Evolutionary conservation across 1,139 yeast species (phyloP).

Genomic region (Nakaseomyces glabratus): DNA sequence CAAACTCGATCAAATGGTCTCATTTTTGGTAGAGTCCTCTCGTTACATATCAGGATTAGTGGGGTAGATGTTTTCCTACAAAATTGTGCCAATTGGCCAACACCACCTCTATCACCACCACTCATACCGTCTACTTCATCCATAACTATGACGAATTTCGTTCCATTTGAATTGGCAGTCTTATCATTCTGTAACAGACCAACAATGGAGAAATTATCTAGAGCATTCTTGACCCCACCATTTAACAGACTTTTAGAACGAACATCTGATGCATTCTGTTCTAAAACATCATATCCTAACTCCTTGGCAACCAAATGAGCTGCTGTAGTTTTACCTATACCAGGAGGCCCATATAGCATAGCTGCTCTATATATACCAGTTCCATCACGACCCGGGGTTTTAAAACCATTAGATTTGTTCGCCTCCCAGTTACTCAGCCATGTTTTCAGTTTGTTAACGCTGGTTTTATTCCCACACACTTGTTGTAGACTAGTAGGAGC

Average conservation of each 20-base stretch:
- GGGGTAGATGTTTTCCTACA: conserved; percentile 85
- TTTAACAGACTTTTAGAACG: conserved; percentile 73
- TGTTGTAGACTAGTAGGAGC: conserved; percentile 74
- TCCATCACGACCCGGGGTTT: conserved; percentile 50
- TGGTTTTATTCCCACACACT: conserved; percentile 84
- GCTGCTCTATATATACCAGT: conserved; percentile 68
- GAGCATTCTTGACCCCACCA: conserved; percentile 56
- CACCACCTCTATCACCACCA: conserved; percentile 98
- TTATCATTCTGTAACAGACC: conserved; percentile 54
- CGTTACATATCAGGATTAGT: conserved; percentile 87
- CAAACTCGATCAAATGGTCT: conserved; percentile 88
- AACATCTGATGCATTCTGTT: conserved; percentile 81
- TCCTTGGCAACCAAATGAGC: conserved; percentile 65
- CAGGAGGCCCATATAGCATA: conserved; percentile 79
- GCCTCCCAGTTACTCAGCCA: conserved; percentile 81
- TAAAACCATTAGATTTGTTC: conserved; percentile 47
- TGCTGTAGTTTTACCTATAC: conserved; percentile 74
- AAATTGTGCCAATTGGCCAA: conserved; percentile 84
- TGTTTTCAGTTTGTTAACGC: conserved; percentile 49
- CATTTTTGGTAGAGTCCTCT: conserved; percentile 87
- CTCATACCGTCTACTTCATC: conserved; percentile 99
- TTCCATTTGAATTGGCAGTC: conserved; percentile 29
- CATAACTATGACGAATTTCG: conserved; percentile 78
- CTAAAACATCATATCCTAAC: conserved; percentile 63
- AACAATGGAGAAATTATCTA: conserved; percentile 73